phyloP scores from a whole-genome alignment of 257 asterid genomes.

The Paraleonurus japonicus region DNA sequence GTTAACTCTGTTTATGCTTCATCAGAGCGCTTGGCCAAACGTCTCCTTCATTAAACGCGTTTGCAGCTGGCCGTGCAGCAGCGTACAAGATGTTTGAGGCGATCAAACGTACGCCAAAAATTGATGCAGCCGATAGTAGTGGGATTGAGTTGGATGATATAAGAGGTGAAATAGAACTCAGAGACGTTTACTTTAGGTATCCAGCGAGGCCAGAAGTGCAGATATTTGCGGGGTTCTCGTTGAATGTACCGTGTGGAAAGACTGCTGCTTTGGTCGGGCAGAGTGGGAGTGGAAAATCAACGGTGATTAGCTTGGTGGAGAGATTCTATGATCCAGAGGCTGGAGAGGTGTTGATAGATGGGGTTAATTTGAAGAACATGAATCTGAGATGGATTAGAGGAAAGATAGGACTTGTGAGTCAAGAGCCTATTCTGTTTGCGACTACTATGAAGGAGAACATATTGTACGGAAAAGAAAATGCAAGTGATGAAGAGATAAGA shows the following conservation, averaged over 20 bases:
- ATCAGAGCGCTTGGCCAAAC: conserved; percentile 69
- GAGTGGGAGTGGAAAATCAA: conserved; percentile 80
- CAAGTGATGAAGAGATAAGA: conserved; percentile 63
- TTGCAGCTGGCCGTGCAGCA: conserved; percentile 70
- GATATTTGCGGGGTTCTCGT: conserved; percentile 54
- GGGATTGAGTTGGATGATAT: conserved; percentile 46
- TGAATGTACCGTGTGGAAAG: conserved; percentile 47
- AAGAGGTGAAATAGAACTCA: conserved; percentile 53
- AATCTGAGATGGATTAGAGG: conserved; percentile 58
- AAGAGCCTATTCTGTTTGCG: conserved; percentile 67
- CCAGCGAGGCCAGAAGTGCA: conserved; percentile 72
- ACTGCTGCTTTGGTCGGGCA: conserved; percentile 75
- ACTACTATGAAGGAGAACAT: conserved; percentile 61
- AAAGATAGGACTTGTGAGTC: conserved; percentile 73
- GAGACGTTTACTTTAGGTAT: conserved; percentile 56
- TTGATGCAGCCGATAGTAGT: conserved; percentile 39
- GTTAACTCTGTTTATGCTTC: background rate
- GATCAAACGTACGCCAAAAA: conserved; percentile 51
- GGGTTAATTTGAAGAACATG: conserved; percentile 45
- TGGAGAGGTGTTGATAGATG: conserved; percentile 62
- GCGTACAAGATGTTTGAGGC: conserved; percentile 74
- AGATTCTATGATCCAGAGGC: conserved; percentile 72
- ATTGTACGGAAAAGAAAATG: conserved; percentile 59
- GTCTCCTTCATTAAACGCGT: conserved; percentile 57
- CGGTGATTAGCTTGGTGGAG: conserved; percentile 67